Evolutionary conservation across 805 yeast species (phyloP).

Genomic region (Blastobotrys americana): DNA sequence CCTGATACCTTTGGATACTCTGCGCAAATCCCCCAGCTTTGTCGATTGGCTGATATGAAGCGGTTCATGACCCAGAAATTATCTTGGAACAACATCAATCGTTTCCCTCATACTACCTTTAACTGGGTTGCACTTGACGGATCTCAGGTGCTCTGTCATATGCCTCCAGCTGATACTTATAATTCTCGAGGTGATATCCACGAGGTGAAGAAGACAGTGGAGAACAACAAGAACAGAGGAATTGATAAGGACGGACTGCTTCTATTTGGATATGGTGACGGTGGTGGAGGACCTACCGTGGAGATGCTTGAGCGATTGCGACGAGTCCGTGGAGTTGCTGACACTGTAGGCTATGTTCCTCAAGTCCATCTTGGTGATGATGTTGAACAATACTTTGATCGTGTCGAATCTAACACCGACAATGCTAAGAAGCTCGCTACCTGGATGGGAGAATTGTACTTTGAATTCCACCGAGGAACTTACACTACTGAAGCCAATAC

Average conservation of each 20-base stretch:
- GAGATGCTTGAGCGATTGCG: conserved; percentile 90
- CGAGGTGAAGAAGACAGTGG: conserved; percentile 72
- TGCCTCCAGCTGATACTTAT: conserved; percentile 97
- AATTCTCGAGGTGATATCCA: conserved; percentile 93
- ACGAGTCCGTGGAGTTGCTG: conserved; percentile 83
- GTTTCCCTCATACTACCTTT: conserved; percentile 84
- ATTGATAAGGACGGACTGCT: conserved; percentile 73
- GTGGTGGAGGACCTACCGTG: conserved; percentile 96
- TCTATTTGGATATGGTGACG: conserved; percentile 91
- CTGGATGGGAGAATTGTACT: conserved; percentile 90
- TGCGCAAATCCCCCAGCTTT: conserved; percentile 89
- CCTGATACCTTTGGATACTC: conserved; percentile 98
- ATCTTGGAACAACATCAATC: conserved; percentile 93
- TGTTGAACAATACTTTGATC: conserved; percentile 69
- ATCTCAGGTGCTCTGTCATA: conserved; percentile 86
- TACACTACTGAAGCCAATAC: conserved; percentile 89
- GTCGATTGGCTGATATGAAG: conserved; percentile 75
- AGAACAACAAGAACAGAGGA: conserved; percentile 76
- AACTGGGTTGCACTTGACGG: conserved; percentile 96
- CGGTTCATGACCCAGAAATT: conserved; percentile 87
- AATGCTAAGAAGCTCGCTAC: conserved; percentile 65
- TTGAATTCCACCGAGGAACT: conserved; percentile 96
- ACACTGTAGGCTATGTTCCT: conserved; percentile 76
- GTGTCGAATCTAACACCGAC: conserved; percentile 52
- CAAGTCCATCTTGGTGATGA: conserved; percentile 68